Evolutionary conservation across 176 grass and related monocot genomes (phyloP).

Genomic region (Poa annua): DNA sequence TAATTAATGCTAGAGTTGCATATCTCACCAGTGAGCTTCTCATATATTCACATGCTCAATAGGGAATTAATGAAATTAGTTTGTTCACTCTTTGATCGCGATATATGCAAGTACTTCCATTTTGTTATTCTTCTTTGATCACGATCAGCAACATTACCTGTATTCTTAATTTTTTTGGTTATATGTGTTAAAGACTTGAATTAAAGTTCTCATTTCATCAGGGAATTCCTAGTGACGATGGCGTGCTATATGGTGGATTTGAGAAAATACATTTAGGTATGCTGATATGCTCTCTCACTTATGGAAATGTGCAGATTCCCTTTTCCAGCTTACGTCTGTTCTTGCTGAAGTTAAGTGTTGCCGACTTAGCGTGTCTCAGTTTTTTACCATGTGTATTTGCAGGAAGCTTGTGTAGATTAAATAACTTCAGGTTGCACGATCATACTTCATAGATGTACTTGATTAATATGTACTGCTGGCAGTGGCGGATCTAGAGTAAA

Average conservation of each 20-base stretch:
- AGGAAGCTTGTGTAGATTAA: background rate
- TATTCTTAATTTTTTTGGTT: constrained; percentile 9
- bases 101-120: too few relatives aligned
- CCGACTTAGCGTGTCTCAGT: background rate
- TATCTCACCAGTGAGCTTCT: background rate
- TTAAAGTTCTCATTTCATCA: constrained; percentile 23
- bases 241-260: constrained; percentile 40
- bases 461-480: background rate
- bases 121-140: background rate
- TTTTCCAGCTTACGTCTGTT: constrained; percentile 16
- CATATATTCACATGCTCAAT: constrained; percentile 28
- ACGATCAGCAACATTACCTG: background rate
- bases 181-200: background rate
- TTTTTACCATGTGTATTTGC: background rate
- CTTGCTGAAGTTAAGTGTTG: background rate
- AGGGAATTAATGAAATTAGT: background rate
- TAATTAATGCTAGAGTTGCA: constrained; percentile 12
- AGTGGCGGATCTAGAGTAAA: too few relatives aligned
- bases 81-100: background rate
- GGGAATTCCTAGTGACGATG: constrained; percentile 49
- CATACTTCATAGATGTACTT: background rate
- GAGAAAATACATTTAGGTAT: constrained; percentile 41
- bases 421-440: background rate
- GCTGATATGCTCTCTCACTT: background rate
- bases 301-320: background rate